Evolutionary conservation across 1,284 basidiomycete species (phyloP).

Genomic region (Cryptococcus jaspeensis): DNA sequence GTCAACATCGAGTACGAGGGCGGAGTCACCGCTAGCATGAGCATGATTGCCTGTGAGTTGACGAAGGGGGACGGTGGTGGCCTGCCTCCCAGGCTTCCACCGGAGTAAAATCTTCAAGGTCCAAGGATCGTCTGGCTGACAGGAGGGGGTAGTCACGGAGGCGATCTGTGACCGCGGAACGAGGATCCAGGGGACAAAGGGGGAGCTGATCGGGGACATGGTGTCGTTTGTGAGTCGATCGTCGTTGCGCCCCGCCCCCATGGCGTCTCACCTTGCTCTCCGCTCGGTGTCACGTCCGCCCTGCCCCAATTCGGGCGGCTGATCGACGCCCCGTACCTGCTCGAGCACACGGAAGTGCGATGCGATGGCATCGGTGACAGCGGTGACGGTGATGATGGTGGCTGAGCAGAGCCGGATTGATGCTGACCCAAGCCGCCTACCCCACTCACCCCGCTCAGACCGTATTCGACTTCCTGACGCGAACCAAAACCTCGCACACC

Average conservation of each 20-base stretch:
- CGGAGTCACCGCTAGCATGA: conserved; percentile 73
- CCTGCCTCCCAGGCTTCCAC: not conserved
- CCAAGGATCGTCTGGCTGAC: too few relatives aligned
- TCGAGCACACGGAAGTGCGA: not conserved
- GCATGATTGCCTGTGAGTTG: conserved; percentile 60
- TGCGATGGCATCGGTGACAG: too few relatives aligned
- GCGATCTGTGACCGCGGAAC: conserved; percentile 72
- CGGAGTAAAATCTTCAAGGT: too few relatives aligned
- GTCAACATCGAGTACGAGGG: conserved; percentile 78
- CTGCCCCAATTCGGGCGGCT: too few relatives aligned
- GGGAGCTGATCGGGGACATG: conserved; percentile 83
- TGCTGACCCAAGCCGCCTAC: not conserved
- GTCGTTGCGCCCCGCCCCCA: too few relatives aligned
- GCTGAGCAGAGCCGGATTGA: too few relatives aligned
- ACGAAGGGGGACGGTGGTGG: too few relatives aligned
- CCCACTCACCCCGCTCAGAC: conserved; percentile 41
- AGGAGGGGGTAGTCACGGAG: conserved; percentile 26
- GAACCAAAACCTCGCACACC: conserved; percentile 53
- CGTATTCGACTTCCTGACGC: conserved; percentile 71
- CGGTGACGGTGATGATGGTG: too few relatives aligned
- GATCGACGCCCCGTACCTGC: not conserved
- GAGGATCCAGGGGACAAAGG: conserved; percentile 73
- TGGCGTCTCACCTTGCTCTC: too few relatives aligned
- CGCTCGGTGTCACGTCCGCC: too few relatives aligned
- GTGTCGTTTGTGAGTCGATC: conserved; percentile 56